Conservation (phyloP, 129 eudicot genomes). For the Mikania micrantha region DNA sequence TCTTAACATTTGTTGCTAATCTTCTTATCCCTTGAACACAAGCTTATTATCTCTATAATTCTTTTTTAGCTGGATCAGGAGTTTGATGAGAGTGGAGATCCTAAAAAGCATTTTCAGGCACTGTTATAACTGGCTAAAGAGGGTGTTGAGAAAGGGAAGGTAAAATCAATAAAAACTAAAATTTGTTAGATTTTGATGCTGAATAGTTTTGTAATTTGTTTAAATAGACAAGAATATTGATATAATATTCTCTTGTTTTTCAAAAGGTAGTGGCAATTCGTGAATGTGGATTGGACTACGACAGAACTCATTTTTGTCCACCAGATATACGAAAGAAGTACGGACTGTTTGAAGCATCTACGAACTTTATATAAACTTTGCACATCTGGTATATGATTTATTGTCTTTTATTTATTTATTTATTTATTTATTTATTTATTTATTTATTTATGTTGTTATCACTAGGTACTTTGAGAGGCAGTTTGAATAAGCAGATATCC, state of each 20-base stretch:
- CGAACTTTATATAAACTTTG: not conserved
- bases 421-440: too few relatives aligned
- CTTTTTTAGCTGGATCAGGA: slow-evolving; percentile 42
- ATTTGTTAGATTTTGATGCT: not conserved
- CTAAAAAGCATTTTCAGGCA: slow-evolving; percentile 87
- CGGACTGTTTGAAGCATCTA: slow-evolving; percentile 13
- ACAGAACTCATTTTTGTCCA: slow-evolving; percentile 93
- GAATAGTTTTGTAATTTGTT: not conserved
- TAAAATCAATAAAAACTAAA: slow-evolving; percentile 15
- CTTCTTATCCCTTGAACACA: not conserved
- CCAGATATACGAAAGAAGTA: slow-evolving; percentile 85
- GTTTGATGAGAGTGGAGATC: slow-evolving; percentile 97
- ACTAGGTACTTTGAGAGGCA: slow-evolving; percentile 91
- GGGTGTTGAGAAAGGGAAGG: slow-evolving; percentile 96
- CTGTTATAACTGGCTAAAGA: slow-evolving; percentile 78
- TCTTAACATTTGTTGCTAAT: not conserved
- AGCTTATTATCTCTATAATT: not conserved
- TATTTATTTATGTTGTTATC: not conserved
- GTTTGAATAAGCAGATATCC: slow-evolving; percentile 75
- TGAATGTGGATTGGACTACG: slow-evolving; percentile 99
- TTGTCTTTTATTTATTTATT: not conserved
- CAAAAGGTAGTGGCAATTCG: slow-evolving; percentile 96
- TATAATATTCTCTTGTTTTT: not conserved
- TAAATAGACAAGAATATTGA: not conserved
- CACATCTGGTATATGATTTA: not conserved